A percentile compares a stretch with the other conserved stretches of the same genome.
phyloP scores from a whole-genome alignment of 2,329 filamentous ascomycete genomes.

The Colletotrichum neosansevieriae region DNA sequence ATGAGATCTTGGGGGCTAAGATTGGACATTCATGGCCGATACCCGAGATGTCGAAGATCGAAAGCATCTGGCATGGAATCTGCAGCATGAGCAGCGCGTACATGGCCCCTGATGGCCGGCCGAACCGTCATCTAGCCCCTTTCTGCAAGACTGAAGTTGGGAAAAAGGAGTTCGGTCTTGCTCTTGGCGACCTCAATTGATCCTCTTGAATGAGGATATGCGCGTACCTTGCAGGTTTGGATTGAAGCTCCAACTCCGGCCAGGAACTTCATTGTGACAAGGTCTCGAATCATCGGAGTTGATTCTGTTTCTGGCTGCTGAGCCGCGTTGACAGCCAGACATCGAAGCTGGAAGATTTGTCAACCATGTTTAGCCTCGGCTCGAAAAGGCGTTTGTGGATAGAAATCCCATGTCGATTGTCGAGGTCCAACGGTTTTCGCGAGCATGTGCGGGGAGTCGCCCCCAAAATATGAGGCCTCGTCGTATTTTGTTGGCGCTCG shows the following conservation, averaged over 20 bases:
- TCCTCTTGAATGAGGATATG: neutral
- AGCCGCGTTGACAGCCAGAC: neutral
- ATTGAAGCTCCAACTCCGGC: constrained; percentile 3
- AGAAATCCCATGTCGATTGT: constrained; percentile 5
- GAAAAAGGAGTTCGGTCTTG: neutral
- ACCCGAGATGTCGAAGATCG: too few relatives aligned
- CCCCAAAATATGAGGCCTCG: neutral
- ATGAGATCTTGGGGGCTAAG: too few relatives aligned
- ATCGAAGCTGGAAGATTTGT: neutral
- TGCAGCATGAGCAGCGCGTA: neutral
- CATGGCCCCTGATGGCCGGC: neutral
- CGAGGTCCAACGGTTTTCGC: neutral
- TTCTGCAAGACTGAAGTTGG: neutral
- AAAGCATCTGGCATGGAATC: too few relatives aligned
- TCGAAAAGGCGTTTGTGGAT: neutral
- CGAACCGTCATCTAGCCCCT: neutral
- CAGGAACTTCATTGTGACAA: neutral
- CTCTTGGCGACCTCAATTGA: neutral
- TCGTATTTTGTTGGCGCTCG: constrained; percentile 13
- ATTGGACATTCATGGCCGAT: too few relatives aligned
- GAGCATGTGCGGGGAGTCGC: constrained; percentile 5
- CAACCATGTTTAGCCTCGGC: constrained; percentile 8
- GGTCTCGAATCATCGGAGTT: neutral
- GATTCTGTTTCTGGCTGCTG: neutral
- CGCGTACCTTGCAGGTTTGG: neutral